A percentile compares a stretch with the other conserved stretches of the same genome.
Evolutionary conservation across 495 filamentous ascomycete species (phyloP).

Genomic region (Mytilinidion resinicola): DNA sequence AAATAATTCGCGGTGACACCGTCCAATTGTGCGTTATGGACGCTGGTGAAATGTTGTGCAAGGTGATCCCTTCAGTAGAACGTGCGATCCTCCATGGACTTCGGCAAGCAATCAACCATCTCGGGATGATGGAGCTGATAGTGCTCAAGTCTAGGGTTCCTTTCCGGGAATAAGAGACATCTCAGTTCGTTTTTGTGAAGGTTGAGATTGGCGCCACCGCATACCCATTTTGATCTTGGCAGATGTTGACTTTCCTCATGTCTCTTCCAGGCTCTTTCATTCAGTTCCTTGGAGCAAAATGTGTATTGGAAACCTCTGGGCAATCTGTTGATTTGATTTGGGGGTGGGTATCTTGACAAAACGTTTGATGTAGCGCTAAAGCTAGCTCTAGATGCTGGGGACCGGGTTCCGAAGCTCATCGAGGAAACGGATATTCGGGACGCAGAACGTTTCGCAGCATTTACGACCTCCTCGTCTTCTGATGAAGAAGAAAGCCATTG

Average conservation of each 20-base stretch:
- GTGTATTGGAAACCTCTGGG: not conserved
- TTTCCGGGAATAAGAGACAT: not conserved
- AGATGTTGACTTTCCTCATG: slow-evolving; percentile 1
- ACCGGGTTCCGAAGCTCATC: not conserved
- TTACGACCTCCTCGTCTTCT: not conserved
- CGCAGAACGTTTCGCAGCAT: not conserved
- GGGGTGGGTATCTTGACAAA: no score
- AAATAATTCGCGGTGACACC: not conserved
- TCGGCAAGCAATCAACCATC: not conserved
- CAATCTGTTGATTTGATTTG: no score
- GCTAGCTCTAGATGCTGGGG: not conserved
- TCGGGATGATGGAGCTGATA: not conserved
- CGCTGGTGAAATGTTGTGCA: not conserved
- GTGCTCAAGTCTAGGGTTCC: not conserved
- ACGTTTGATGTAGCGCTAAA: not conserved
- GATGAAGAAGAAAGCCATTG: not conserved
- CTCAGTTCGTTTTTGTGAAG: no score
- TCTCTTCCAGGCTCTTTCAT: not conserved
- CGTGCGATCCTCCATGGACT: not conserved
- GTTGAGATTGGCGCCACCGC: no score
- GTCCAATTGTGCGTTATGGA: not conserved
- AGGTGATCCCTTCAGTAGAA: not conserved
- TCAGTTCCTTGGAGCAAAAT: not conserved
- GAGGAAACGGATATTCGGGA: not conserved
- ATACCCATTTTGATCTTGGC: not conserved